phyloP scores from a whole-genome alignment of 2,329 filamentous ascomycete genomes.

The Neonectria ditissima region DNA sequence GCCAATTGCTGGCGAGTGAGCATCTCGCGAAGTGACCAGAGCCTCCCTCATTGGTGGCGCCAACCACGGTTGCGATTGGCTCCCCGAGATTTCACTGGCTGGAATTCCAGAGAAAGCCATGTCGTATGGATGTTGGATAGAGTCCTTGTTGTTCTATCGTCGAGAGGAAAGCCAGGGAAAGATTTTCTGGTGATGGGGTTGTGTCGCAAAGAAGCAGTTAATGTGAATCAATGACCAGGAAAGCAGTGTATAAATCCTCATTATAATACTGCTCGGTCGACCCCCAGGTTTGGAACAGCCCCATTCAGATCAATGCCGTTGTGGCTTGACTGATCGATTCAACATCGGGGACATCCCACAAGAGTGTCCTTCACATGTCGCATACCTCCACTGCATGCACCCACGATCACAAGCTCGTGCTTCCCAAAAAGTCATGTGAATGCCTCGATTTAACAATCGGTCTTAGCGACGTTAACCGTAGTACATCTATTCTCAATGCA shows the following conservation, averaged over 20 bases:
- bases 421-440: neutral
- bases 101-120: neutral
- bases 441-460: constrained; percentile 7
- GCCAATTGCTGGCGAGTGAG: neutral
- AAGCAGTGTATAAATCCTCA: no score
- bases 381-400: neutral
- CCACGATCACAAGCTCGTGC: no score
- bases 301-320: neutral
- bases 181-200: neutral
- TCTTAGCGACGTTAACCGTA: constrained; percentile 10
- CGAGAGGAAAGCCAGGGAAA: neutral
- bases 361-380: neutral
- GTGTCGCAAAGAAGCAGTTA: no score
- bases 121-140: neutral
- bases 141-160: neutral
- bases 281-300: no score
- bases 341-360: constrained; percentile 9
- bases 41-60: no score
- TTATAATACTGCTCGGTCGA: no score
- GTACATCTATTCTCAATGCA: constrained; percentile 1
- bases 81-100: no score
- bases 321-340: constrained; percentile 22
- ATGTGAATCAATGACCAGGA: no score
- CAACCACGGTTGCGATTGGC: neutral
- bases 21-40: neutral